Evolutionary conservation across 2,329 filamentous ascomycete genomes (phyloP).

Genomic region (Ophiocordyceps camponoti-rufipedis): DNA sequence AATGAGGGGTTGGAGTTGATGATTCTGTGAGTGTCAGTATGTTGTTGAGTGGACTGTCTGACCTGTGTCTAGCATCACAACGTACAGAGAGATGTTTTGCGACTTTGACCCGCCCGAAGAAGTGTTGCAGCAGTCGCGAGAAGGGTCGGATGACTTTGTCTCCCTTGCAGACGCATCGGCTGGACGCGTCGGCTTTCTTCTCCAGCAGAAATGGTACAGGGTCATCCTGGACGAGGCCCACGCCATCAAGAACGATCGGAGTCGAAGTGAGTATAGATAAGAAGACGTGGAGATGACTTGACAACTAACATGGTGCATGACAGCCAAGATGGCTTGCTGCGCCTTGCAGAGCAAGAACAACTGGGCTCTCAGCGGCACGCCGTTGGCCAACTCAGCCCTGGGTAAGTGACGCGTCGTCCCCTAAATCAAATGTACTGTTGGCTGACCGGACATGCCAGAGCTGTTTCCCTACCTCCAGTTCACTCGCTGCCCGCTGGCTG

Average conservation of each 20-base stretch:
- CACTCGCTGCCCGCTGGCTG: slow-evolving; percentile 7
- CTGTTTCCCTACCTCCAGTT: slow-evolving; percentile 17
- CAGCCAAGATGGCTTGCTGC: slow-evolving; percentile 8
- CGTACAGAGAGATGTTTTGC: slow-evolving; percentile 9
- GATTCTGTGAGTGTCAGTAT: no score
- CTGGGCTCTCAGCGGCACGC: slow-evolving; percentile 19
- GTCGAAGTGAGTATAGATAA: slow-evolving; percentile 10
- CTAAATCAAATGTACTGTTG: no score
- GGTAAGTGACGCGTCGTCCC: no score
- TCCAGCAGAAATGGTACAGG: slow-evolving; percentile 24
- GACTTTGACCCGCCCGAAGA: slow-evolving; percentile 4
- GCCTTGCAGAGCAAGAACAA: slow-evolving; percentile 10
- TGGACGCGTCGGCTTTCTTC: slow-evolving; percentile 14
- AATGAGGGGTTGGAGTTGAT: no score
- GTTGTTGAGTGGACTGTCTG: background rate
- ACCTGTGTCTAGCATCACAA: slow-evolving; percentile 10
- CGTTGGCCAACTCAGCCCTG: slow-evolving; percentile 11
- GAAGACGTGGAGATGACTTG: no score
- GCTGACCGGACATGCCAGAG: slow-evolving; percentile 8
- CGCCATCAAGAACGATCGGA: slow-evolving; percentile 28
- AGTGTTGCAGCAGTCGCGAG: background rate
- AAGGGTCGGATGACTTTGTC: background rate
- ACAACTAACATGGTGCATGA: no score
- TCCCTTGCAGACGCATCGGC: slow-evolving; percentile 16
- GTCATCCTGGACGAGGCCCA: slow-evolving; percentile 41